These are phyloP conservation scores for Penicillium paxilli DNA, from an alignment of 495 filamentous ascomycete species.

Conservation along the genomic window DNA sequence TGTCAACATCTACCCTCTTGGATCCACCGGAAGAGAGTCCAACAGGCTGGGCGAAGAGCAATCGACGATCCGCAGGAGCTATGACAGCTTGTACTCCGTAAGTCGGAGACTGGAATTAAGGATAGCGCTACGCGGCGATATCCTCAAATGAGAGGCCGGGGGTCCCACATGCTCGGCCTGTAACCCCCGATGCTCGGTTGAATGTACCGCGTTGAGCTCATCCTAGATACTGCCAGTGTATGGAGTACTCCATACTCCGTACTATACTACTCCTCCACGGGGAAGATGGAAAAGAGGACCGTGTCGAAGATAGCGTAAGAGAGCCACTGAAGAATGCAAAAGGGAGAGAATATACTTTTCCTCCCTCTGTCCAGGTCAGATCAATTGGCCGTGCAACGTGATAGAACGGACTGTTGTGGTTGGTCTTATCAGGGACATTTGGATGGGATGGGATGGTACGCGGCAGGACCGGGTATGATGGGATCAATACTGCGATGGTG, in stretches of 20 bases:
- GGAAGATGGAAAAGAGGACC: background rate
- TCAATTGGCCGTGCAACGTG: conserved; percentile 27
- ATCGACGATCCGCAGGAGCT: conserved; percentile 1
- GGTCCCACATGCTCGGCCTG: conserved; percentile 15
- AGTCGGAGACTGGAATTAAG: conserved; percentile 17
- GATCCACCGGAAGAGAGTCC: background rate
- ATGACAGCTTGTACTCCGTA: conserved; percentile 15
- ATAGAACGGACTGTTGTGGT: conserved; percentile 28
- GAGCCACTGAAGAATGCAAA: no score
- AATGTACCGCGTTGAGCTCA: conserved; percentile 22
- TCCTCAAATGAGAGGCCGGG: conserved; percentile 11
- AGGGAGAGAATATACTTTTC: background rate
- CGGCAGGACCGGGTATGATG: conserved; percentile 11
- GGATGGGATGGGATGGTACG: conserved; percentile 20
- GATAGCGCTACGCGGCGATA: conserved; percentile 5
- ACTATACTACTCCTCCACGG: background rate
- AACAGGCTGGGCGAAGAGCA: background rate
- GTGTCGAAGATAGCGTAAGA: background rate
- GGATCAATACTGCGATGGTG: background rate
- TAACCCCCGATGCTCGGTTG: background rate
- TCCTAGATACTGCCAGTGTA: conserved; percentile 8
- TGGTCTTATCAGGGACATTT: conserved; percentile 37
- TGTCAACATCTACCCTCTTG: background rate
- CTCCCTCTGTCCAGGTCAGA: background rate
- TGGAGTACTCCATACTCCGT: no score